A percentile compares a stretch with the other conserved stretches of the same genome.
Conservation (phyloP, 371 early-diverging fungal genomes). For the Rhizopus delemar region DNA sequence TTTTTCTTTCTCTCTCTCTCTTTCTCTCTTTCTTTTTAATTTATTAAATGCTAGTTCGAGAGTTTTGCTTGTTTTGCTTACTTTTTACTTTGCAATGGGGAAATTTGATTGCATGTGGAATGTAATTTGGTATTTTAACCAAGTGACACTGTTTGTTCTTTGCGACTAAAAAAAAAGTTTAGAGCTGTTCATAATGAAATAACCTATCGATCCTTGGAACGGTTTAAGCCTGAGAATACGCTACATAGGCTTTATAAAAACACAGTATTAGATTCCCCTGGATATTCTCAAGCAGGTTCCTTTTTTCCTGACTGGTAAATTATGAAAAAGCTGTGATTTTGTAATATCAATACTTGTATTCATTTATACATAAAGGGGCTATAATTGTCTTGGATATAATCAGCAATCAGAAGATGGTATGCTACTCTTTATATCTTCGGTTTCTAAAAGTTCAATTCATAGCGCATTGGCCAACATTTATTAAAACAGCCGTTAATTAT, state of each 20-base stretch:
- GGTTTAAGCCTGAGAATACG: conserved; percentile 23
- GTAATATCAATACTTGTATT: conserved; percentile 3
- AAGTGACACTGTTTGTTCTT: background rate
- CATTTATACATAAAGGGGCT: conserved; percentile 45
- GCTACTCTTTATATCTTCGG: background rate
- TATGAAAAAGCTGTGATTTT: background rate
- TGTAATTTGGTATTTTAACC: conserved; percentile 6
- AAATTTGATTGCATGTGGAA: conserved; percentile 4
- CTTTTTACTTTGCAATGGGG: background rate
- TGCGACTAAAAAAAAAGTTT: background rate
- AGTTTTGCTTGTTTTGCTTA: background rate
- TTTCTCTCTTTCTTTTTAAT: background rate
- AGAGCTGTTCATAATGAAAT: conserved; percentile 53
- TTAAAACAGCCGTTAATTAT: conserved; percentile 63
- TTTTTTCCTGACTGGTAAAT: conserved; percentile 87
- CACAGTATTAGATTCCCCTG: conserved; percentile 49
- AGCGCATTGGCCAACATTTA: conserved; percentile 89
- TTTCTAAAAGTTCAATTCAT: conserved; percentile 3
- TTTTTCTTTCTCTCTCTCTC: background rate
- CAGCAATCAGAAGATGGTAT: conserved; percentile 58
- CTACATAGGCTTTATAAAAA: conserved; percentile 29
- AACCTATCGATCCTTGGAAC: conserved; percentile 39
- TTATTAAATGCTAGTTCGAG: background rate
- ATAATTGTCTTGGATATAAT: conserved; percentile 52
- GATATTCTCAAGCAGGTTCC: conserved; percentile 73